Conservation (phyloP, 139 green algal species). For the Tetradesmus obliquus region DNA sequence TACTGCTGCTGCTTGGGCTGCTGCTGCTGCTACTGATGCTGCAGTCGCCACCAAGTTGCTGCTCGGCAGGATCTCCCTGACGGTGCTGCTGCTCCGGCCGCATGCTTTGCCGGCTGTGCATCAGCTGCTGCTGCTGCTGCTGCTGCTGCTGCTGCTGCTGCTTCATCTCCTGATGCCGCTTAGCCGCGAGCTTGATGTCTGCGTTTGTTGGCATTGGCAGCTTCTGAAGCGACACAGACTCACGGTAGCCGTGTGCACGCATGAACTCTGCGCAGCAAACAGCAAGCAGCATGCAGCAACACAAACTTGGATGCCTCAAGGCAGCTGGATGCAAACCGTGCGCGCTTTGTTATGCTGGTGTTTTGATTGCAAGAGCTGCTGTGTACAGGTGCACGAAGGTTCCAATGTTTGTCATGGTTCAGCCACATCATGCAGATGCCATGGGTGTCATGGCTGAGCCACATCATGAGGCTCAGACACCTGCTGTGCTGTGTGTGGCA, state of each 20-base stretch:
- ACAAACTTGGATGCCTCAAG: too few species aligned
- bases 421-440: too few species aligned
- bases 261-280: conserved; percentile 6
- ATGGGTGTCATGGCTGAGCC: too few species aligned
- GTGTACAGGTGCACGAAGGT: too few species aligned
- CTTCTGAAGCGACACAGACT: not conserved
- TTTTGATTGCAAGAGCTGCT: too few species aligned
- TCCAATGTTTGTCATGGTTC: too few species aligned
- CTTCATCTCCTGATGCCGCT: not conserved
- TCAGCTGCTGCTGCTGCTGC: not conserved
- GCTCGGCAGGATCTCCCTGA: not conserved
- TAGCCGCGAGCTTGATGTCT: not conserved
- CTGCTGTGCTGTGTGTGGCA: too few species aligned
- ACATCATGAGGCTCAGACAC: too few species aligned
- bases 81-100: not conserved
- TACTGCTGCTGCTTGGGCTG: not conserved
- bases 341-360: too few species aligned
- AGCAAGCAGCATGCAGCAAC: not conserved
- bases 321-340: too few species aligned
- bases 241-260: conserved; percentile 5
- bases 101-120: not conserved
- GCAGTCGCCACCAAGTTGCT: not conserved
- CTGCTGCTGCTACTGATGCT: not conserved
- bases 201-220: conserved; percentile 11
- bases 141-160: conserved; percentile 2